Percentiles rank a stretch among this genome's conserved stretches.
Evolutionary conservation across 148 eudicot genomes (phyloP).

Genomic region (Chenopodium quinoa): DNA sequence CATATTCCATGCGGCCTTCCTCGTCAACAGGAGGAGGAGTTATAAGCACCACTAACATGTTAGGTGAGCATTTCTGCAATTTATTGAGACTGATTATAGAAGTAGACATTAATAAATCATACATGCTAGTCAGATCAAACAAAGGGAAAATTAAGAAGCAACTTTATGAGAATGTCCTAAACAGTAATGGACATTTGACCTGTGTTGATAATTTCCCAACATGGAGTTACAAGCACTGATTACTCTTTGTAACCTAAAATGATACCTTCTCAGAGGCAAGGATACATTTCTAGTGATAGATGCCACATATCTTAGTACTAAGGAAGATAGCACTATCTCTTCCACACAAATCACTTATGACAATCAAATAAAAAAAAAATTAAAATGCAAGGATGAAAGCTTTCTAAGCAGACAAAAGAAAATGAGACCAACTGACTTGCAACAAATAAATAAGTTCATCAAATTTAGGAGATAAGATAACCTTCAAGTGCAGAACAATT

Average conservation of each 20-base stretch:
- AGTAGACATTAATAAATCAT: not conserved
- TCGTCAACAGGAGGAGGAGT: conserved; percentile 90
- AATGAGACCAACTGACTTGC: not conserved
- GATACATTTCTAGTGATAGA: not conserved
- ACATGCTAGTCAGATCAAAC: not conserved
- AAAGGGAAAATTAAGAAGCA: not conserved
- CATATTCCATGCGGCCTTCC: conserved; percentile 66
- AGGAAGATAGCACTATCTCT: not conserved
- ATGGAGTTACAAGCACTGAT: not conserved
- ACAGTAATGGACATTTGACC: not conserved
- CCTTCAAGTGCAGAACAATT: conserved; percentile 82
- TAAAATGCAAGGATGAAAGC: not conserved
- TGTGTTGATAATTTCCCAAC: not conserved
- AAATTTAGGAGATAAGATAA: conserved; percentile 21
- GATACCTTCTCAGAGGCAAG: not conserved
- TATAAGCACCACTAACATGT: conserved; percentile 69
- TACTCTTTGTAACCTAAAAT: not conserved
- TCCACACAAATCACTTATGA: not conserved
- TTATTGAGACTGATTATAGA: not conserved
- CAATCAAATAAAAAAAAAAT: not conserved
- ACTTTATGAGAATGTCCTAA: not conserved
- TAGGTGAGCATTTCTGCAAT: conserved; percentile 66
- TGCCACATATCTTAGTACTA: not conserved
- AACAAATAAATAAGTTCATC: not conserved
- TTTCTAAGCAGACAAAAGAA: not conserved